These are phyloP conservation scores for Ustilago vetiveriae DNA, from an alignment of 1,284 basidiomycete species.

Conservation along the genomic window DNA sequence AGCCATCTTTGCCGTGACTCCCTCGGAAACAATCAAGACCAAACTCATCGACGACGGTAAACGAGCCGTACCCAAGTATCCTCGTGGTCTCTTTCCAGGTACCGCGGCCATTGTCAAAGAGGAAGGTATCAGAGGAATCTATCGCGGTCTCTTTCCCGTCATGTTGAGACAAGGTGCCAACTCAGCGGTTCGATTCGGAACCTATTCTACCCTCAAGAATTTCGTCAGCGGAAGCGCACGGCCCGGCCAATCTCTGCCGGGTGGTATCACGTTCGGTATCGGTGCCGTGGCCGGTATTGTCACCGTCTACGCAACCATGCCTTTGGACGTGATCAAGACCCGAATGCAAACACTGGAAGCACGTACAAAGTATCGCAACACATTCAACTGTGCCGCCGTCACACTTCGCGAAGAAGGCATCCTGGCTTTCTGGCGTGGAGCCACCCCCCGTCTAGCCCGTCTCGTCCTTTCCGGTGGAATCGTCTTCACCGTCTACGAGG, in stretches of 20 bases:
- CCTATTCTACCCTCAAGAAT: constrained; percentile 86
- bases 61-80: constrained; percentile 80
- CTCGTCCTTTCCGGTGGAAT: constrained; percentile 88
- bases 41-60: constrained; percentile 96
- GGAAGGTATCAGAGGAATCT: constrained; percentile 82
- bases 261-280: constrained; percentile 89
- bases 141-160: constrained; percentile 91
- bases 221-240: constrained; percentile 83
- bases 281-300: constrained; percentile 92
- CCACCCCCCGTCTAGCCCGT: constrained; percentile 71
- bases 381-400: constrained; percentile 82
- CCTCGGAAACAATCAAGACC: constrained; percentile 99
- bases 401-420: constrained; percentile 76
- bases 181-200: constrained; percentile 95
- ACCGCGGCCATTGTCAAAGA: constrained; percentile 81
- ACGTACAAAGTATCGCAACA: constrained; percentile 83
- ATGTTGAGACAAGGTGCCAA: constrained; percentile 98
- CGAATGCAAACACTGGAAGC: constrained; percentile 94
- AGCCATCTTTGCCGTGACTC: constrained; percentile 93
- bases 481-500: constrained; percentile 79
- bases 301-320: constrained; percentile 77
- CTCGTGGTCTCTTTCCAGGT: constrained; percentile 84
- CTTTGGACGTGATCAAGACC: constrained; percentile 83
- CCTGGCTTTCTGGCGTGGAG: constrained; percentile 91
- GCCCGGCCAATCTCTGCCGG: constrained; percentile 85